Evolutionary conservation across 257 asterid species (phyloP).

Genomic region (Gynochthodes officinalis): DNA sequence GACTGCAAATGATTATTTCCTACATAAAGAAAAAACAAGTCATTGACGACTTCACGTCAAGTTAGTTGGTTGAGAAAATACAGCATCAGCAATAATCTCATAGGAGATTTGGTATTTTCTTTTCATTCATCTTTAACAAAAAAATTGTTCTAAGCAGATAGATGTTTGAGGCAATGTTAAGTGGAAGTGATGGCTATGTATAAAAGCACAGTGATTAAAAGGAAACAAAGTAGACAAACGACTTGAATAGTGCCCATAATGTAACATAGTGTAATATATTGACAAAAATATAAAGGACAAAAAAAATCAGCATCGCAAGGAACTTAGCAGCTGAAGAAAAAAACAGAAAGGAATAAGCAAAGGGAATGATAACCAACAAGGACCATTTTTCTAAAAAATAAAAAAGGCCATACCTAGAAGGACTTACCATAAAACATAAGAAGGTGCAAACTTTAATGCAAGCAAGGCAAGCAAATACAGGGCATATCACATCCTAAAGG

Average conservation of each 20-base stretch:
- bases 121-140: too few species aligned
- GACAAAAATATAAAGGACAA: not conserved
- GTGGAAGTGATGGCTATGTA: not conserved
- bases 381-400: too few species aligned
- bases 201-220: not conserved
- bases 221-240: not conserved
- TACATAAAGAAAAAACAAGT: slow-evolving; percentile 15
- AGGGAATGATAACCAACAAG: not conserved
- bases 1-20: slow-evolving; percentile 29
- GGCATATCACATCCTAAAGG: not conserved
- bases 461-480: not conserved
- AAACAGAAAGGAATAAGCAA: not conserved
- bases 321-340: not conserved
- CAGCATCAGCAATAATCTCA: too few species aligned
- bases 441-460: too few species aligned
- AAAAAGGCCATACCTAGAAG: too few species aligned
- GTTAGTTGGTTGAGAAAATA: not conserved
- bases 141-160: not conserved
- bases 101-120: not conserved
- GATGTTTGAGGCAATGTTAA: not conserved
- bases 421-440: too few species aligned
- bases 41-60: not conserved
- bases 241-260: not conserved
- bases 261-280: not conserved
- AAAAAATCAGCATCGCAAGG: not conserved